These are phyloP conservation scores for Neurospora sp. DNA, from an alignment of 495 filamentous ascomycete species.

Conservation along the genomic window DNA sequence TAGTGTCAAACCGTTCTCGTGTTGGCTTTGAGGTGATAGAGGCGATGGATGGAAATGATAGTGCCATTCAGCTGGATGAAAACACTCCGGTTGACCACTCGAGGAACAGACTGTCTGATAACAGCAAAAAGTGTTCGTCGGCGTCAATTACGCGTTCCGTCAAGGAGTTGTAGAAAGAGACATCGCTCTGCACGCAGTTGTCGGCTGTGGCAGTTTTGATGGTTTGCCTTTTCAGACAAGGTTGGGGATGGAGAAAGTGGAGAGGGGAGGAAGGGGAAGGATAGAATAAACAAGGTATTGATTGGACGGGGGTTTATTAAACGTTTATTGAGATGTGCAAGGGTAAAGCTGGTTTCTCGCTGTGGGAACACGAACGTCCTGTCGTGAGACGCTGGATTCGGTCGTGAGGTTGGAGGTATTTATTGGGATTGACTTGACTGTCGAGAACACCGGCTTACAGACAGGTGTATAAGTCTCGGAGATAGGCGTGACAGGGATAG, in stretches of 20 bases:
- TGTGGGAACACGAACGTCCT: neutral
- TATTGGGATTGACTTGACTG: neutral
- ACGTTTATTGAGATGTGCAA: neutral
- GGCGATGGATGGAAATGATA: neutral
- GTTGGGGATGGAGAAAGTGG: neutral
- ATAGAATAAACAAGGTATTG: neutral
- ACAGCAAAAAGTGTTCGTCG: slow-evolving; percentile 1
- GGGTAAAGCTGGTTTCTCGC: neutral
- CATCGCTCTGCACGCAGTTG: neutral
- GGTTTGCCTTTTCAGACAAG: neutral
- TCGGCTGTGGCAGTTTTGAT: neutral
- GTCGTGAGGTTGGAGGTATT: neutral
- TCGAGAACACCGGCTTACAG: neutral
- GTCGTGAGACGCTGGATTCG: neutral
- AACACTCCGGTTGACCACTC: slow-evolving; percentile 1
- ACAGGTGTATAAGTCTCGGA: neutral
- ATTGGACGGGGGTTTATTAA: neutral
- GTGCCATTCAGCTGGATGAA: neutral
- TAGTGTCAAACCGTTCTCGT: neutral
- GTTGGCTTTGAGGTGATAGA: neutral
- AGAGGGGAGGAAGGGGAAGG: neutral
- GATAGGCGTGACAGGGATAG: neutral
- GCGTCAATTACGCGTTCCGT: neutral
- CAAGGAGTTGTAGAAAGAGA: neutral
- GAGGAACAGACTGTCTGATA: slow-evolving; percentile 4